Base-by-base conservation (phyloP, 768 basidiomycete genomes). In the Panaeolus papilionaceus region DNA sequence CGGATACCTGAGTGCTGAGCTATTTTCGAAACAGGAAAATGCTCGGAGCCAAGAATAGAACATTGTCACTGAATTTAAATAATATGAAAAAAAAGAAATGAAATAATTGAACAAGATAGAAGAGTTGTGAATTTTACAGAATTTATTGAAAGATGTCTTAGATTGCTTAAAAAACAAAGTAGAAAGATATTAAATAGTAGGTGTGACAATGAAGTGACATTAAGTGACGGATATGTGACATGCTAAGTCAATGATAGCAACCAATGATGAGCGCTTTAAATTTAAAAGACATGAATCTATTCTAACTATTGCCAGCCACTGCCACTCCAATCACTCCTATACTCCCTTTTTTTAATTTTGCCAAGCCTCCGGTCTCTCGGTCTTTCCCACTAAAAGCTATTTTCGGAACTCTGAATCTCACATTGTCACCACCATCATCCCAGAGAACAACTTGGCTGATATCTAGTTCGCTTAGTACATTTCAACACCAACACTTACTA, bases 1-100 rank as follows among this genome's bases (percentile, higher is more conserved):
- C 39, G 39, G 39, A 40, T 40, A 64, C 67, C 66, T 69, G 63
- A 68, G 71, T 71, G 70, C 71, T 75, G 78, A 75, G 78, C 80
- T 82, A 82, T 82, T 82, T 83, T 80, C 73, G 75, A 77, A 70
- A 49, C 73, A 70, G 75, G 76, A 75, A 76, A 78, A 78, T 74
- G 71, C 71, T 77, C 72, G 74, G 75, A 40, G 45, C 16, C 33
- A 63, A 28, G 47, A 54, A 28, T 45, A 54, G 47, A 49, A 9
- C 9, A 23, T 49, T 49, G 11, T 33, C 23, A 8, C 7, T n/a
- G 14, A 47, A 23, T 23, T 49, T 49, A 18, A 49, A 49, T 9
- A 20, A 20, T 49, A 7, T 49, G 8, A 16, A 2, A 4, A n/a
- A 44, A 28, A 58, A 33, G 11, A 4, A 58, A 33, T 1, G 33